Evolutionary conservation across 768 basidiomycete species (phyloP), one percentile per base, ranked within the genome.

Genomic region (Solioccasus polychromus): DNA sequence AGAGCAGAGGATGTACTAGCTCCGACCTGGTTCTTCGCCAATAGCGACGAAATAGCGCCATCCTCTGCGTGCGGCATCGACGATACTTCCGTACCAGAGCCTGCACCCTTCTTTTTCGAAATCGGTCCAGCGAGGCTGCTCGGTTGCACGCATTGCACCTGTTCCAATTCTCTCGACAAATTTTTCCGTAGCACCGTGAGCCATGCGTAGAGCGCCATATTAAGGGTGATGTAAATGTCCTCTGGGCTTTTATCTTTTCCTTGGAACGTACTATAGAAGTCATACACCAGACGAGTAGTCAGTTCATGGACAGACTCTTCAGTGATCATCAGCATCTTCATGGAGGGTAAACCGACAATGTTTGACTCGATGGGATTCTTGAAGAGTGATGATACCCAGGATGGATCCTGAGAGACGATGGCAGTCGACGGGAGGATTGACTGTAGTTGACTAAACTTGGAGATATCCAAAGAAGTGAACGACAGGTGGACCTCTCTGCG

Each of bases 161-260:
- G 85, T 19, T 88, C 85, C 77, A 92, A 79, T 59, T 91, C 90
- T 44, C 84, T 71, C 12, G 81, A 72, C 54, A 90, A 68, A 48
- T 80, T 87, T 64, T 88, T 90, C 46, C 86, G 79, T 31, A 90
- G 73, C 19, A 84, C 64, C 2, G 85, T 88, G 35, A 92, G 76
- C 87, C 88, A 90, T 8, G 86, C 79, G 58, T 91, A 91, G 2
- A 91, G 70, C 0, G 83, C 76, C 58, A 90, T 80, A 68, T 92
- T 92, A 52, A 92, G 72, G 4, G 88, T 85, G 64, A 92, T 88
- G 63, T 85, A 91, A 44, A 92, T 89, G 53, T 88, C 85, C 53
- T 89, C 83, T 24, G 75, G 71, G 39, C 79, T 77, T 53, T 72
- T 69, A 64, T 71, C 69, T 20, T 74, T 77, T 47, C 73, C 69